A percentile compares a stretch with the other conserved stretches of the same genome.
These are phyloP conservation scores for Piloderma croceum DNA, from an alignment of 768 basidiomycete genomes.

Conservation along the genomic window DNA sequence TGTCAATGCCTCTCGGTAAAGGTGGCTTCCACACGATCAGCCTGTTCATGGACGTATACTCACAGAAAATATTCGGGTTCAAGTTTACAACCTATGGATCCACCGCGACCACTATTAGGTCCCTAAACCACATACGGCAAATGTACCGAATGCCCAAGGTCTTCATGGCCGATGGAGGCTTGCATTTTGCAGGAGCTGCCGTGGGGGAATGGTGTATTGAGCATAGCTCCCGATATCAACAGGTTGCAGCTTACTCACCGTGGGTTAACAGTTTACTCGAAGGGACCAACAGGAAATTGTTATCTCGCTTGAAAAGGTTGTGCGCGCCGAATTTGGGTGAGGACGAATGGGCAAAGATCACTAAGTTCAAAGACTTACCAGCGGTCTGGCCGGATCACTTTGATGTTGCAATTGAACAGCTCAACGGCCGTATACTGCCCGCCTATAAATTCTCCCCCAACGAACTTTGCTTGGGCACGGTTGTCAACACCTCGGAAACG, in stretches of 20 bases:
- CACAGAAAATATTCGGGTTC: conserved; percentile 18
- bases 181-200: conserved; percentile 17
- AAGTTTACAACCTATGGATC: conserved; percentile 10
- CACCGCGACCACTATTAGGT: conserved; percentile 5
- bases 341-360: conserved; percentile 13
- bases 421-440: conserved; percentile 22
- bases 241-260: conserved; percentile 17
- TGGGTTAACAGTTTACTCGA: conserved; percentile 26
- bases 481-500: conserved; percentile 21
- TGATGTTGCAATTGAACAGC: conserved; percentile 9
- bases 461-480: conserved; percentile 26
- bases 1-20: conserved; percentile 13
- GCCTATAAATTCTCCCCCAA: conserved; percentile 14
- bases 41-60: conserved; percentile 14
- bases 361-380: no score
- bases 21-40: conserved; percentile 8
- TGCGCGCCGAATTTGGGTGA: conserved; percentile 18
- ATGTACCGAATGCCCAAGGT: conserved; percentile 7
- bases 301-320: conserved; percentile 14
- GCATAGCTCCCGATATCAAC: conserved; percentile 9
- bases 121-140: conserved; percentile 10
- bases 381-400: conserved; percentile 19
- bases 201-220: conserved; percentile 13
- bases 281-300: conserved; percentile 17
- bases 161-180: conserved; percentile 21